phyloP scores from a whole-genome alignment of 345 rosid species.

The Populus deltoides region DNA sequence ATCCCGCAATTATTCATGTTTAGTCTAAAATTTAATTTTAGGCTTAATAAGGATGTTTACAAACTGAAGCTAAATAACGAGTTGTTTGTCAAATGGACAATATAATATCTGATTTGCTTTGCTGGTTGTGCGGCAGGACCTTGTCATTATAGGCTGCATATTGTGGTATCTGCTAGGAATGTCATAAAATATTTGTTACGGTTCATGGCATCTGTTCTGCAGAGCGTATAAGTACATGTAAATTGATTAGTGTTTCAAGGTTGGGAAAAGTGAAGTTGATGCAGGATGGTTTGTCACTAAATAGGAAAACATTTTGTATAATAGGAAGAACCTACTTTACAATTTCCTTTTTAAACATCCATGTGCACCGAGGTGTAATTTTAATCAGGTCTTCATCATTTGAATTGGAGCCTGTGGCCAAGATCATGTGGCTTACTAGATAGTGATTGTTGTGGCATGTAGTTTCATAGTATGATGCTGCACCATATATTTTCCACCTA shows the following conservation, averaged over 20 bases:
- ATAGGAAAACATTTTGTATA: not conserved
- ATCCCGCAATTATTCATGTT: not conserved
- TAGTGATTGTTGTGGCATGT: not conserved
- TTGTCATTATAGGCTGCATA: not conserved
- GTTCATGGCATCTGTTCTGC: not conserved
- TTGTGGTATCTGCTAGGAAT: not conserved
- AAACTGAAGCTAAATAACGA: not conserved
- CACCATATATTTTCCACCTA: not conserved
- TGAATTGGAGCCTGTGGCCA: not conserved
- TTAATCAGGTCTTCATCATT: not conserved
- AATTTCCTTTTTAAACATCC: not conserved
- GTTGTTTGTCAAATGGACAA: not conserved
- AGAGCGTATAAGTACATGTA: not conserved
- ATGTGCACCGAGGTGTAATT: not conserved
- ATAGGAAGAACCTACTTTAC: not conserved
- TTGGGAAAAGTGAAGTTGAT: not conserved
- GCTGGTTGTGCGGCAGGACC: not conserved
- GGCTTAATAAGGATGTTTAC: not conserved
- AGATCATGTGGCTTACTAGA: not conserved
- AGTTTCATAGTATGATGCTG: not conserved
- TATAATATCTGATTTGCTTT: not conserved
- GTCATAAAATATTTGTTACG: not conserved
- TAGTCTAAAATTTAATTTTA: no score
- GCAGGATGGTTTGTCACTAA: not conserved
- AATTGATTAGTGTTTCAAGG: not conserved